Evolutionary conservation across 2,329 filamentous ascomycete species (phyloP).

Genomic region (Neopestalotiopsis sp.): DNA sequence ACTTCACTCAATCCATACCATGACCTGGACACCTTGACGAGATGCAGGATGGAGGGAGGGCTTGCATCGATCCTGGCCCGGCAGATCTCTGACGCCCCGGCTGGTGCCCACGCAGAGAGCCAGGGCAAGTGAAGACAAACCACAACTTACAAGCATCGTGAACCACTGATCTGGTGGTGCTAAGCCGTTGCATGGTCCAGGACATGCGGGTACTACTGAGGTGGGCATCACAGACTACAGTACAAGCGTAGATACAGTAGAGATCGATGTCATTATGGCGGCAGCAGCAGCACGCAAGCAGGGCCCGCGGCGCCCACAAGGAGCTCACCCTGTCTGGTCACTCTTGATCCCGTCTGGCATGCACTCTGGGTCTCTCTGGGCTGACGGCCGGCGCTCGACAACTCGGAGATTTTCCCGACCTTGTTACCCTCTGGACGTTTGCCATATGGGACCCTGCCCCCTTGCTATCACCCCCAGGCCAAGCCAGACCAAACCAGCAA

Average conservation of each 20-base stretch:
- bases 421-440: slow-evolving; percentile 7
- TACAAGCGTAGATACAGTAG: neutral
- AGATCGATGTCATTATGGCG: neutral
- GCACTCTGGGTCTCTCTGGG: neutral
- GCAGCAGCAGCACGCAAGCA: neutral
- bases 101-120: slow-evolving; percentile 4
- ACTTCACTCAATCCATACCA: neutral
- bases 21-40: neutral
- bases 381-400: neutral
- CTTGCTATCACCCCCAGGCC: neutral
- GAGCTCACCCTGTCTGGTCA: slow-evolving; percentile 10
- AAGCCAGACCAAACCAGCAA: neutral
- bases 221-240: neutral
- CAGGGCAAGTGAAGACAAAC: slow-evolving; percentile 2
- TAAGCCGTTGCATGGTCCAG: slow-evolving; percentile 4
- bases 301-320: neutral
- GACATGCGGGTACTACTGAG: neutral
- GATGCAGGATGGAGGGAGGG: slow-evolving; percentile 13
- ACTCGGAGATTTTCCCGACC: slow-evolving; percentile 19
- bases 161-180: slow-evolving; percentile 7
- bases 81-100: slow-evolving; percentile 17
- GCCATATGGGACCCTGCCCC: neutral
- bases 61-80: slow-evolving; percentile 18
- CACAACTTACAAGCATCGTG: slow-evolving; percentile 11
- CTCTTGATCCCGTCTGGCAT: neutral